Conservation (phyloP, 139 green algal species). For the Auxenochlorella pyrenoidosa region DNA sequence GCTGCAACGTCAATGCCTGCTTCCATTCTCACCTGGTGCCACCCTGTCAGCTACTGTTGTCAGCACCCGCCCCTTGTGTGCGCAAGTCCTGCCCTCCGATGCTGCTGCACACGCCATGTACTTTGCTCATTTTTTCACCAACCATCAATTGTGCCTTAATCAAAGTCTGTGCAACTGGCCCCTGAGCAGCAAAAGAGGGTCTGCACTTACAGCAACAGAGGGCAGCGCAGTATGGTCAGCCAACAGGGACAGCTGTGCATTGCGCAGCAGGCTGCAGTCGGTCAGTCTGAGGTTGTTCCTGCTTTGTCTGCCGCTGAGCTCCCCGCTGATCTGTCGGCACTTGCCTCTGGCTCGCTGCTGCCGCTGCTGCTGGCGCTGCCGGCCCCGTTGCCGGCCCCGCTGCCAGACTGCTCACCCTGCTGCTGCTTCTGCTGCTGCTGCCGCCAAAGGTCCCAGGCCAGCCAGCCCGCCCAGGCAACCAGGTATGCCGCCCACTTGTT, state of each 20-base stretch:
- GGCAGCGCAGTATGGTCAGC: not conserved
- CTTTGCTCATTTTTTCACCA: too few relatives aligned
- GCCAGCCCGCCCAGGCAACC: slow-evolving; percentile 20
- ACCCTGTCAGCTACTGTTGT: too few relatives aligned
- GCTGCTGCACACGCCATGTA: too few relatives aligned
- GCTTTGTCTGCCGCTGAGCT: not conserved
- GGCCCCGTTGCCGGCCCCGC: not conserved
- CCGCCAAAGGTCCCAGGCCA: slow-evolving; percentile 10
- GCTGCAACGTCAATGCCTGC: too few relatives aligned
- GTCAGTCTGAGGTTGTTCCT: not conserved
- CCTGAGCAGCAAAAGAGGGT: too few relatives aligned
- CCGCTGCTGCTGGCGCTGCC: not conserved
- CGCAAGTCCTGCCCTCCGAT: not conserved
- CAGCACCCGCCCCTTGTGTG: too few relatives aligned
- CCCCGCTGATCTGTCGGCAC: not conserved
- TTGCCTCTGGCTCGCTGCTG: too few relatives aligned
- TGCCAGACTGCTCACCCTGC: not conserved
- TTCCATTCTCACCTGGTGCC: too few relatives aligned
- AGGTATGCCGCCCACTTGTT: slow-evolving; percentile 24
- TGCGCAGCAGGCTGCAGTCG: not conserved
- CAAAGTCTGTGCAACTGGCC: not conserved
- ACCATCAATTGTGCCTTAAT: too few relatives aligned
- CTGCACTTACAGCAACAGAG: not conserved
- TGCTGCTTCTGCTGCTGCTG: slow-evolving; percentile 3
- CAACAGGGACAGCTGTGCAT: not conserved